Evolutionary conservation across 2,329 filamentous ascomycete species (phyloP).

Genomic region (Fusarium devonianum): DNA sequence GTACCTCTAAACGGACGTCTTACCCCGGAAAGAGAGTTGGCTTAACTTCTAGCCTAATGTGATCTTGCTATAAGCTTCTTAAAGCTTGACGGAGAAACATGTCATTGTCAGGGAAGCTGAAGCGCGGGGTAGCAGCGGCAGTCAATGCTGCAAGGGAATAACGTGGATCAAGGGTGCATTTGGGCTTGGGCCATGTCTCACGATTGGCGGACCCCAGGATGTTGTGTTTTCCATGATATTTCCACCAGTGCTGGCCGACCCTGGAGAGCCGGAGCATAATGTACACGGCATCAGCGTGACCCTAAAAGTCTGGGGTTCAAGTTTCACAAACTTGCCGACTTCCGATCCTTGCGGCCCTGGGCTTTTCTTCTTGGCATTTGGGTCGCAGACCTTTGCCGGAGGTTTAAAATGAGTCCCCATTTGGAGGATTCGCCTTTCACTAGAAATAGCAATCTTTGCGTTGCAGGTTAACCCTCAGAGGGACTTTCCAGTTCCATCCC

Average conservation of each 20-base stretch:
- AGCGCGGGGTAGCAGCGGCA: not conserved
- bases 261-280: no score
- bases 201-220: not conserved
- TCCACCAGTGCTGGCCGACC: not conserved
- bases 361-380: no score
- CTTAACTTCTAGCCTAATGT: not conserved
- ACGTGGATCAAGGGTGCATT: not conserved
- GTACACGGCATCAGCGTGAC: no score
- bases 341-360: not conserved
- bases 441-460: no score
- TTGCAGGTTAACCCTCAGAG: no score
- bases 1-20: not conserved
- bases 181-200: not conserved
- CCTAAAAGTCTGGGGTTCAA: not conserved
- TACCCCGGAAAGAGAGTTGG: conserved; percentile 6
- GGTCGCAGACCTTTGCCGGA: no score
- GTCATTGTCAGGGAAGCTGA: not conserved
- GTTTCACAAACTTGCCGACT: not conserved
- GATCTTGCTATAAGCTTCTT: no score
- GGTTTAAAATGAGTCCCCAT: no score
- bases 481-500: no score
- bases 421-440: no score
- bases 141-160: not conserved
- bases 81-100: not conserved
- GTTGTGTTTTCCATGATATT: not conserved